These are phyloP conservation scores for Posidonia oceanica DNA, from an alignment of 116 monocot genomes.

Conservation along the genomic window DNA sequence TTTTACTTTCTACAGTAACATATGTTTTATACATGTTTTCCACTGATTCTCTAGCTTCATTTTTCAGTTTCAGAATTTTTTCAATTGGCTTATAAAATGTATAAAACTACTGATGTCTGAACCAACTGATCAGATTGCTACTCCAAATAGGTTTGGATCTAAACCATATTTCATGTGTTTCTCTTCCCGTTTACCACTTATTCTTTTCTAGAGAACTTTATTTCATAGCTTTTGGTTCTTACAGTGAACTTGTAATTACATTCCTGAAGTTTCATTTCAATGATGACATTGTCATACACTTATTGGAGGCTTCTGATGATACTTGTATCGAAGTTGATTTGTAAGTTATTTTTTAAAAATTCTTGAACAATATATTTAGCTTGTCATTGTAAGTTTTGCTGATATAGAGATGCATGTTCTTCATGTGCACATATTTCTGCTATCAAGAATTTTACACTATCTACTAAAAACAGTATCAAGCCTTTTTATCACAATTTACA, in stretches of 20 bases:
- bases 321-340: conserved; percentile 42
- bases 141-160: conserved; percentile 43
- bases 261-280: conserved; percentile 82
- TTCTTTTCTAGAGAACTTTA: not conserved
- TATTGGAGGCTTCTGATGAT: conserved; percentile 41
- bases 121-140: conserved; percentile 53
- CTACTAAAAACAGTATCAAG: too few relatives aligned
- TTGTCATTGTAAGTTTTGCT: not conserved
- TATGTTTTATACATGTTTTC: too few relatives aligned
- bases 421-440: too few relatives aligned
- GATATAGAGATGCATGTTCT: too few relatives aligned
- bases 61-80: conserved; percentile 95
- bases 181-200: not conserved
- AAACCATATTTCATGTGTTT: not conserved
- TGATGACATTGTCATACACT: conserved; percentile 65
- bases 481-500: not conserved
- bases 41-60: not conserved
- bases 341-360: conserved; percentile 35
- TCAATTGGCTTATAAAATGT: conserved; percentile 77
- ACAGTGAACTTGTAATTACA: conserved; percentile 69
- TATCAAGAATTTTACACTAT: too few relatives aligned
- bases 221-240: conserved; percentile 3
- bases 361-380: too few relatives aligned
- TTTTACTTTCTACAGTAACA: too few relatives aligned
- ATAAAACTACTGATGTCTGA: conserved; percentile 68